These are phyloP conservation scores for Perilla frutescens DNA, from an alignment of 257 asterid genomes.

Conservation along the genomic window DNA sequence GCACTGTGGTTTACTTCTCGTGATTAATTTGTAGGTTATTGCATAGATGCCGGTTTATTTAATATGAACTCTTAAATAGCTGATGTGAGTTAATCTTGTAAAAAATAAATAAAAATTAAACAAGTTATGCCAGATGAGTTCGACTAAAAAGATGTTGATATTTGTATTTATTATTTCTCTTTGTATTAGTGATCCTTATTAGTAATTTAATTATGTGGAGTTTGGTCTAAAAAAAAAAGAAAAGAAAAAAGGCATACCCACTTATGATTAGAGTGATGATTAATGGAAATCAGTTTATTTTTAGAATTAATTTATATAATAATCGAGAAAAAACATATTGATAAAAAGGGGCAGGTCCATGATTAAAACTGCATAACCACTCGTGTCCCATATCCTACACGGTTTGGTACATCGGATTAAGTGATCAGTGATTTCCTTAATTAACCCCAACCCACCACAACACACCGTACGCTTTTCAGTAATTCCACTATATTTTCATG, in stretches of 20 bases:
- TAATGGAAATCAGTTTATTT: neutral
- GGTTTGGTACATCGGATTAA: neutral
- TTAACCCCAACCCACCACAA: constrained; percentile 26
- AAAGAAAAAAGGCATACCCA: neutral
- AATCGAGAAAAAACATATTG: neutral
- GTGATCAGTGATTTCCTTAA: constrained; percentile 12
- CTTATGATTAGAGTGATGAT: constrained; percentile 34
- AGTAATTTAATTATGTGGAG: too few species aligned
- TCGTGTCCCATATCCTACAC: constrained; percentile 25
- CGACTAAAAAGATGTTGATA: too few species aligned
- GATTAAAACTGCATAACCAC: constrained; percentile 40
- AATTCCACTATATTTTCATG: neutral
- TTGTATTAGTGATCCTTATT: too few species aligned
- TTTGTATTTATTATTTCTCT: too few species aligned
- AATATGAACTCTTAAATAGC: too few species aligned
- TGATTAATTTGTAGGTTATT: too few species aligned
- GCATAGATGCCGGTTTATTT: too few species aligned
- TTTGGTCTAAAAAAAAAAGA: too few species aligned
- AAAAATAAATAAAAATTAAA: too few species aligned
- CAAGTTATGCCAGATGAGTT: too few species aligned
- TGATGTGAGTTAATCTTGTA: too few species aligned
- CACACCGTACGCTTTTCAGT: neutral
- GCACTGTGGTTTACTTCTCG: too few species aligned
- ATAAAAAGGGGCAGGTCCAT: constrained; percentile 27
- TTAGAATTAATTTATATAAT: neutral